A percentile compares a stretch with the other conserved stretches of the same genome.
Conservation (phyloP, 225 moss, liverwort and hornwort species). For the Takakia lepidozioides region DNA sequence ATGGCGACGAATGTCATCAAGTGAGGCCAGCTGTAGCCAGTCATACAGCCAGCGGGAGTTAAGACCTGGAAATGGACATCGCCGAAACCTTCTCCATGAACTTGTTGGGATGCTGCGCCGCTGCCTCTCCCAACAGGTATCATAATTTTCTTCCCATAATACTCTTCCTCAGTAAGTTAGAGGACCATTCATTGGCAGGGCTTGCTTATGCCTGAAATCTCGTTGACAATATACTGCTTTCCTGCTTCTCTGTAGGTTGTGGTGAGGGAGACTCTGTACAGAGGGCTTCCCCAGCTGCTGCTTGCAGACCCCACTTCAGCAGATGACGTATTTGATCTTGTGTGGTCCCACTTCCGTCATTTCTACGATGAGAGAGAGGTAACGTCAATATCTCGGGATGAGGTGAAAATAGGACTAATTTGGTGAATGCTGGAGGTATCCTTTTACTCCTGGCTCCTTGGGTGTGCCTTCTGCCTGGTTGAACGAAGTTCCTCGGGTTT, state of each 20-base stretch:
- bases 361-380: conserved; percentile 37
- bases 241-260: too few relatives aligned
- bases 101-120: conserved; percentile 78
- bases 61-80: conserved; percentile 33
- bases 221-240: too few relatives aligned
- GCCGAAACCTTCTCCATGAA: conserved; percentile 68
- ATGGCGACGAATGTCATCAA: conserved; percentile 49
- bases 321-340: conserved; percentile 80
- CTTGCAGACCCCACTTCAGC: conserved; percentile 62
- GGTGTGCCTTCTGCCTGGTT: too few relatives aligned
- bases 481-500: too few relatives aligned
- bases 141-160: not conserved
- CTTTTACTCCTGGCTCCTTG: too few relatives aligned
- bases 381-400: not conserved
- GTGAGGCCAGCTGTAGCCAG: conserved; percentile 87
- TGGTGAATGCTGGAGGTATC: not conserved
- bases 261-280: conserved; percentile 64
- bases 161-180: too few relatives aligned
- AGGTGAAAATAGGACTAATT: not conserved
- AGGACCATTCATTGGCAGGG: too few relatives aligned
- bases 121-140: conserved; percentile 84
- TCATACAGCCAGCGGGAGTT: conserved; percentile 56
- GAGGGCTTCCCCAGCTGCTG: conserved; percentile 62
- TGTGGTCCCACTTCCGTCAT: conserved; percentile 73
- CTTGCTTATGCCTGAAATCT: too few relatives aligned